These are phyloP conservation scores for Capronia epimyces DNA, from an alignment of 2,329 filamentous ascomycete species.

Conservation along the genomic window DNA sequence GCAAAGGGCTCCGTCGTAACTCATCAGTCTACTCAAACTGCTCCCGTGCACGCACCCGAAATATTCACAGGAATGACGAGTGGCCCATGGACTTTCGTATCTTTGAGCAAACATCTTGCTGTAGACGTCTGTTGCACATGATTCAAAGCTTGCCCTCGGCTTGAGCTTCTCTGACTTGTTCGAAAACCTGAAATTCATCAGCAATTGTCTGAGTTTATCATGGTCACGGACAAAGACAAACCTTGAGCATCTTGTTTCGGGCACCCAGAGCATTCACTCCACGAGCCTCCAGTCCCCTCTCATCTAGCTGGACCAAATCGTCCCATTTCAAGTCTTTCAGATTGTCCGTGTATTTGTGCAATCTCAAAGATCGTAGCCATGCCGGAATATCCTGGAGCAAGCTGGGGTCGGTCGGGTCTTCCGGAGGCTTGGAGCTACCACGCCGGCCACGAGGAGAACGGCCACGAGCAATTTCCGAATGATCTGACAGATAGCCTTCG, in stretches of 20 bases:
- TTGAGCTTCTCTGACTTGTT: slow-evolving; percentile 83
- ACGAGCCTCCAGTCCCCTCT: slow-evolving; percentile 84
- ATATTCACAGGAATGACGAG: too few species aligned
- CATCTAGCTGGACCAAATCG: slow-evolving; percentile 84
- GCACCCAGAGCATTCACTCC: slow-evolving; percentile 94
- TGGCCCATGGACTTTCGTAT: too few species aligned
- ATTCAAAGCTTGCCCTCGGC: slow-evolving; percentile 57
- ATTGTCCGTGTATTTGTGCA: slow-evolving; percentile 99
- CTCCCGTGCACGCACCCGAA: background rate
- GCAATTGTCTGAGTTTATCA: slow-evolving; percentile 11
- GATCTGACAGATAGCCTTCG: slow-evolving; percentile 88
- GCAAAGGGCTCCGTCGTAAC: too few species aligned
- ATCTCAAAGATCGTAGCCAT: slow-evolving; percentile 87
- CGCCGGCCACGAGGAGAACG: slow-evolving; percentile 86
- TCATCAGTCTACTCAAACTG: too few species aligned
- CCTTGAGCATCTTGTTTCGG: slow-evolving; percentile 96
- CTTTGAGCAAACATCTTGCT: too few species aligned
- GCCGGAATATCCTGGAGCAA: slow-evolving; percentile 91
- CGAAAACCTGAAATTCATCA: slow-evolving; percentile 64
- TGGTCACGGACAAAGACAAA: slow-evolving; percentile 36
- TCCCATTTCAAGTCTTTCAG: slow-evolving; percentile 97
- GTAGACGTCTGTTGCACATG: background rate
- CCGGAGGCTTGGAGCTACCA: slow-evolving; percentile 93
- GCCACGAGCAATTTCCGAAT: slow-evolving; percentile 83
- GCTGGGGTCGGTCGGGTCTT: slow-evolving; percentile 88